Evolutionary conservation across 2,329 filamentous ascomycete species (phyloP), one percentile per base, ranked within the genome.

Genomic region (Cercospora sesami): DNA sequence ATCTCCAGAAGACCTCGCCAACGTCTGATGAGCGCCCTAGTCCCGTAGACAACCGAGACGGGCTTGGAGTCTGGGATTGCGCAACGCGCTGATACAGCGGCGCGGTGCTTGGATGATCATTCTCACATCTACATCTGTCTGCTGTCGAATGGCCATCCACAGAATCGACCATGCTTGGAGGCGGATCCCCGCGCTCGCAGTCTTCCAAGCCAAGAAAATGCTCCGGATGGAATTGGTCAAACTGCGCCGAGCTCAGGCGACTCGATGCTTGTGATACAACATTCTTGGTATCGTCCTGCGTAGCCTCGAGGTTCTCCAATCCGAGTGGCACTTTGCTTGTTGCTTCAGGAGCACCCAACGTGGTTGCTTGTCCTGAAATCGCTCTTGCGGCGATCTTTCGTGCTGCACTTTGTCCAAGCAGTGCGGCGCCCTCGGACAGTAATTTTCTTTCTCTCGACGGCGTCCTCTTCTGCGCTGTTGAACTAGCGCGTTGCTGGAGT

Each of bases 1-100:
- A 57, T 42, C 48, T 58, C 71, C 70, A 75, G 33, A 72, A 72
- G 10, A 67, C 31, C 5, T 65, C 66, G 53, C 66, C 68, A 23
- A 70, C 66, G 42, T 71, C 69, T 16, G 53, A 55, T 36, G 57
- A 53, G 39, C 61, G 36, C 5, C 53, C 64, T 8, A 64, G 67
- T 23, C 63, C 66, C 39, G 66, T 31, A 42, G 51, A 60, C 23
- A 33, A 36, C 18, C 64, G 51, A 53, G 33, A 45, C 23, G 71
- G 69, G 39, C 65, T 70, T 18, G 69, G 65, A 14, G 48, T 60
- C 23, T 72, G 68, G 16, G 71, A 63, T 28, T 60, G 66, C 3
- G 65, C 66, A 26, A 69, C 58, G 9, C 65, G 65, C 23, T 68
- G 55, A 61, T 68, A 69, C 10, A 73, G 39, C n/a, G 63, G 33